These are phyloP conservation scores for Phytophthora crassamura DNA, from an alignment of 352 stramenopile genomes.

Conservation along the genomic window DNA sequence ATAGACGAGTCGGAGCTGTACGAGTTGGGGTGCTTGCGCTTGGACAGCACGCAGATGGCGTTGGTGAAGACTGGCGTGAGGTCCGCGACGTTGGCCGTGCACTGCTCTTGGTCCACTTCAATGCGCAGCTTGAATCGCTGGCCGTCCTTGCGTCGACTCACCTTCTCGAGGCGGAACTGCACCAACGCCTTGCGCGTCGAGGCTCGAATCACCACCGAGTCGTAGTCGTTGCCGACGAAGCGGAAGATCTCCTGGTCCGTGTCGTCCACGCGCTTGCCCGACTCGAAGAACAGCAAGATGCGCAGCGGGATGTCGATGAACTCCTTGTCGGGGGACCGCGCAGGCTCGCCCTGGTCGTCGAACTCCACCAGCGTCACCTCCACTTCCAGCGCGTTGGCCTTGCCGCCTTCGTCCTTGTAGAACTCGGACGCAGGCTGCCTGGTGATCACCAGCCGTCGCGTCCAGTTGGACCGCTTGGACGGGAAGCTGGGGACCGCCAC, in stretches of 20 bases:
- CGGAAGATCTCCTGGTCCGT: constrained; percentile 89
- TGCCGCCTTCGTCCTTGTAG: constrained; percentile 91
- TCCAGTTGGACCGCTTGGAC: constrained; percentile 62
- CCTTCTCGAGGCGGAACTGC: constrained; percentile 87
- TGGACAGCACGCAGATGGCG: constrained; percentile 87
- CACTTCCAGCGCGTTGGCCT: constrained; percentile 81
- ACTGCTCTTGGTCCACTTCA: constrained; percentile 86
- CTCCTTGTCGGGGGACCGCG: constrained; percentile 69
- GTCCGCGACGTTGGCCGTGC: constrained; percentile 79
- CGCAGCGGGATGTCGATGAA: constrained; percentile 86
- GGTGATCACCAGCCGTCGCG: constrained; percentile 80
- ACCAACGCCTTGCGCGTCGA: constrained; percentile 67
- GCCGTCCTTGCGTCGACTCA: constrained; percentile 85
- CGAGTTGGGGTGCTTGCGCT: constrained; percentile 76
- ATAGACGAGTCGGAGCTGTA: constrained; percentile 52
- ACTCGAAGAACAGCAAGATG: constrained; percentile 86
- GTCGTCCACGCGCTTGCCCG: constrained; percentile 85
- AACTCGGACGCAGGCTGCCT: constrained; percentile 88
- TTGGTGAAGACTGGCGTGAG: constrained; percentile 86
- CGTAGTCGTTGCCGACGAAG: constrained; percentile 87
- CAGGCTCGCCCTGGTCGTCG: constrained; percentile 66
- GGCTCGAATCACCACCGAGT: constrained; percentile 80
- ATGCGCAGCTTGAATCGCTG: constrained; percentile 88
- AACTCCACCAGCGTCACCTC: constrained; percentile 87
- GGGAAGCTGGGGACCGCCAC: constrained; percentile 3